Base-by-base conservation (phyloP, 306 rosid species). In the Cucurbita moschata region DNA sequence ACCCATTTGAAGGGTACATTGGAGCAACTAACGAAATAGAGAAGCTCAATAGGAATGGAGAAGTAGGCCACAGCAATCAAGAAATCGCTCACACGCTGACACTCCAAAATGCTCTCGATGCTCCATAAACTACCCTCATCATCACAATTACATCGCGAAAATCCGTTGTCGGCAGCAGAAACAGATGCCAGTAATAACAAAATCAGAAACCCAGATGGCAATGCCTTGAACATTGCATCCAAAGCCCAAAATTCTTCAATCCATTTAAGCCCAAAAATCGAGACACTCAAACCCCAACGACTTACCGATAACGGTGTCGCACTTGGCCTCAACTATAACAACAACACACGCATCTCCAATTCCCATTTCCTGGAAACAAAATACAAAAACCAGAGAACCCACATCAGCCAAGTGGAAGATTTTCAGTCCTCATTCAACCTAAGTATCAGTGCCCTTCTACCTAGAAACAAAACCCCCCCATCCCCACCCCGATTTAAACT, bases 1-100 rank as follows among this genome's bases (percentile, higher is more conserved):
- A 95, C 99, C 99, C 99, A 95, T 86, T 95, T 95, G 89, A 95
- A 95, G 10, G 99, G 99, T 57, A 95, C 87, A 49, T 95, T 95
- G 21, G 99, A 91, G 91, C 99, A 91, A 83, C 97, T 95, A 52
- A 95, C 86, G 37, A 95, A 95, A 77, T 95, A 95, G 56, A 95
- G 96, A 58, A 95, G 85, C 80, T 95, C 99, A 64, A 95, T 84
- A 46, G 99, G 99, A 66, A 95, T 95, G 10, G 99, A 95, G 69
- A 95, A 95, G 83, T 95, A 95, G 75, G 99, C 99, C 79, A 95
- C 97, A 6, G 97, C 97, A 76, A 95, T 95, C 71, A 95, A 86
- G 96, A 95, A 91, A 84, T 95, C 99, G 53, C 99, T 79, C 80
- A 95, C 96, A 77, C 96, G 85, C 83, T 95, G 99, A 77, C 96